Percentiles rank a stretch among this genome's conserved stretches.
Evolutionary conservation across 495 filamentous ascomycete genomes (phyloP).

Genomic region (Penicillium bialowiezense): DNA sequence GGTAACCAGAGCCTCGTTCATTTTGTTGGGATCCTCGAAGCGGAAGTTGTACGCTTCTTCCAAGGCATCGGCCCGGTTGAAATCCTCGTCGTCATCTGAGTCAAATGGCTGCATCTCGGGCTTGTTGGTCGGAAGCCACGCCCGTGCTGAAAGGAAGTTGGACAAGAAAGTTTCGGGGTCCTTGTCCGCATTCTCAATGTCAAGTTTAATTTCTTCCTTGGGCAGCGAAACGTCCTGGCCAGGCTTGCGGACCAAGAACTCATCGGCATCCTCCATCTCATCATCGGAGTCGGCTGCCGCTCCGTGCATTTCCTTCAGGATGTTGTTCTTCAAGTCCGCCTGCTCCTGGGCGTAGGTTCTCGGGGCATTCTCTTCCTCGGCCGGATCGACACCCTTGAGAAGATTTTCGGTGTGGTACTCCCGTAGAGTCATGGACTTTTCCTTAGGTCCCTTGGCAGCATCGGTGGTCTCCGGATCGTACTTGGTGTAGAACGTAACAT

Average conservation of each 20-base stretch:
- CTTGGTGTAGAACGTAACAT: slow-evolving; percentile 69
- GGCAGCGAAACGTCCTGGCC: slow-evolving; percentile 35
- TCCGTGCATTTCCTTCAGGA: slow-evolving; percentile 78
- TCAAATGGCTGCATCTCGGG: slow-evolving; percentile 73
- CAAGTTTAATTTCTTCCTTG: slow-evolving; percentile 50
- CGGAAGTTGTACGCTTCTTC: slow-evolving; percentile 96
- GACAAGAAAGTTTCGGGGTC: slow-evolving; percentile 87
- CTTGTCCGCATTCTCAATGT: slow-evolving; percentile 76
- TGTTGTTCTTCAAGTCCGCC: slow-evolving; percentile 67
- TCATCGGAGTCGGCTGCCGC: slow-evolving; percentile 45
- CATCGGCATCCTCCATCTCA: slow-evolving; percentile 64
- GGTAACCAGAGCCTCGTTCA: slow-evolving; percentile 79
- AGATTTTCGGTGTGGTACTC: slow-evolving; percentile 91
- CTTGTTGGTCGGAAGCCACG: slow-evolving; percentile 70
- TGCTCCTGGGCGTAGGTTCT: slow-evolving; percentile 84
- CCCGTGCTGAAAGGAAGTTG: slow-evolving; percentile 84
- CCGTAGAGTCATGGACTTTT: slow-evolving; percentile 80
- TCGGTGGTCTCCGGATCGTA: slow-evolving; percentile 47
- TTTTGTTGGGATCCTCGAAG: slow-evolving; percentile 84
- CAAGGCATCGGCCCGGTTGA: slow-evolving; percentile 76
- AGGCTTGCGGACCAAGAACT: slow-evolving; percentile 65
- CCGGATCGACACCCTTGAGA: slow-evolving; percentile 57
- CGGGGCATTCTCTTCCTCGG: slow-evolving; percentile 53
- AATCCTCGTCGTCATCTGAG: slow-evolving; percentile 86
- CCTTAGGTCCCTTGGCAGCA: slow-evolving; percentile 49